Percentiles rank a stretch among this genome's conserved stretches.
Conservation (phyloP, 371 early-diverging fungal genomes). For the Cokeromyces recurvatus region DNA sequence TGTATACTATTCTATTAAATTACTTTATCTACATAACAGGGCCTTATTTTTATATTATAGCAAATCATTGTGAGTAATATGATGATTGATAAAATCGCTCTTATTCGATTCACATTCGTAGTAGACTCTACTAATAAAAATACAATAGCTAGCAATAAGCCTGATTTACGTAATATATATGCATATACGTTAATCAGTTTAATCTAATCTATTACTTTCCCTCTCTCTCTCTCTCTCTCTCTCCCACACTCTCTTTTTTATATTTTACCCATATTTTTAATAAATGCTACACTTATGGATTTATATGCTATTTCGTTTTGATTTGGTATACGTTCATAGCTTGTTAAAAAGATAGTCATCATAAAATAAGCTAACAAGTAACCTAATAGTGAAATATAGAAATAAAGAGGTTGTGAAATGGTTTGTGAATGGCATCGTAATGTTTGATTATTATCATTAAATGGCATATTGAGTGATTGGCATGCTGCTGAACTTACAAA, state of each 20-base stretch:
- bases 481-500: slow-evolving; percentile 61
- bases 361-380: slow-evolving; percentile 63
- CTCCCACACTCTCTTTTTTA: too few relatives aligned
- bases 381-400: slow-evolving; percentile 56
- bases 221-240: too few relatives aligned
- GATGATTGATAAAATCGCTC: slow-evolving; percentile 51
- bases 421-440: slow-evolving; percentile 46
- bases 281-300: slow-evolving; percentile 65
- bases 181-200: background rate
- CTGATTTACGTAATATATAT: too few relatives aligned
- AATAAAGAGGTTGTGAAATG: slow-evolving; percentile 51
- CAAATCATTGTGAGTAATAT: slow-evolving; percentile 59
- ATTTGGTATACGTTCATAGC: slow-evolving; percentile 63
- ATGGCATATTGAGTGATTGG: slow-evolving; percentile 43
- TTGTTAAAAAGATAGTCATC: slow-evolving; percentile 65
- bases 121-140: slow-evolving; percentile 56
- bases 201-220: too few relatives aligned
- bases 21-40: slow-evolving; percentile 59
- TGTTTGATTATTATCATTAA: slow-evolving; percentile 35
- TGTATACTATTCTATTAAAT: background rate
- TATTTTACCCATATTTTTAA: slow-evolving; percentile 68
- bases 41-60: slow-evolving; percentile 54
- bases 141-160: slow-evolving; percentile 50
- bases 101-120: slow-evolving; percentile 44
- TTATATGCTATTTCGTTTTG: slow-evolving; percentile 69